Evolutionary conservation across 106 monocot species (phyloP).

Genomic region (Apostasia ramifera): DNA sequence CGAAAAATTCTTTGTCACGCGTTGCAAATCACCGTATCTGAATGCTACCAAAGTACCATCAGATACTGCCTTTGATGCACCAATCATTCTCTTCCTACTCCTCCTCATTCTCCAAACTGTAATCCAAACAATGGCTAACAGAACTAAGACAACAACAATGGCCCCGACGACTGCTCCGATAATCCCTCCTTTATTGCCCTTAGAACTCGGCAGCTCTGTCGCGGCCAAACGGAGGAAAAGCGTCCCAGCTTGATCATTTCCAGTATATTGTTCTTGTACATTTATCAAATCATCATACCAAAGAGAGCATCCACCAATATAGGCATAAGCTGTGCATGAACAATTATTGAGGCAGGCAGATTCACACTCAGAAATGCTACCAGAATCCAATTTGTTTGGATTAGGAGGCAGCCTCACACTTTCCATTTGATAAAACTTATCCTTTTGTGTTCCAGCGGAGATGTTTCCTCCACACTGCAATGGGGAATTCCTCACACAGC

Average conservation of each 20-base stretch:
- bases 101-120: neutral
- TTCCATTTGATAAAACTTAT: neutral
- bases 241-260: neutral
- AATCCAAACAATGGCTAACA: neutral
- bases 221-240: conserved; percentile 1
- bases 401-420: neutral
- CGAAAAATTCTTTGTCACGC: conserved; percentile 8
- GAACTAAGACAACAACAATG: neutral
- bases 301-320: neutral
- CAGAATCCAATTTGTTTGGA: neutral
- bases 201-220: conserved; percentile 1
- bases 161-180: neutral
- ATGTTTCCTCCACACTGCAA: conserved; percentile 1
- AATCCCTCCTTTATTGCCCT: neutral
- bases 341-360: neutral
- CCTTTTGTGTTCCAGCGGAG: neutral
- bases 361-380: neutral
- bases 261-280: neutral
- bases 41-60: conserved; percentile 8
- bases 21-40: conserved; percentile 3
- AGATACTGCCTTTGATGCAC: neutral
- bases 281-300: conserved; percentile 8
- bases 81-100: neutral
- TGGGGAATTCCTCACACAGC: neutral
- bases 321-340: conserved; percentile 10